Evolutionary conservation across 2,329 filamentous ascomycete species (phyloP), one percentile per base, ranked within the genome.

Genomic region (Plenodomus tracheiphilus): DNA sequence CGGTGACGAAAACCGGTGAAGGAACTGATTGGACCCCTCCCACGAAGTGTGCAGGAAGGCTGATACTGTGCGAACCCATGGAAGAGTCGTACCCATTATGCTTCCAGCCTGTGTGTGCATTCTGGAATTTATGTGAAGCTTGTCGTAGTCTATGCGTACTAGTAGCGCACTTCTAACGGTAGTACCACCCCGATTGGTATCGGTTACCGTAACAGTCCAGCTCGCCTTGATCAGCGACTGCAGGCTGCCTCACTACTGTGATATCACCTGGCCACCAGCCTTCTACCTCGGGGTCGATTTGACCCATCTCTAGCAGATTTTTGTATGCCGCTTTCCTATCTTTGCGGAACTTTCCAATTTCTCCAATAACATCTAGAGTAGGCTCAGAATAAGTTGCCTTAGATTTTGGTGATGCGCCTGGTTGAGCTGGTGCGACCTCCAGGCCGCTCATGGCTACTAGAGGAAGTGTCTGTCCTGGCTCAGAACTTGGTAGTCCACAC

Each of bases 251-350:
- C n/a, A 85, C 71, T 22, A 85, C 75, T 44, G 80, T 81, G 19
- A 86, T 77, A 28, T 82, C 74, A 5, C 83, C 83, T 22, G 79
- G 76, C 83, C 83, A 86, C 54, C 82, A 77, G 0, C 83, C 83
- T 47, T 83, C 79, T 0, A 83, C 75, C 13, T 68, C 64, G 17
- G 68, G 65, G 2, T 75, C 64, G 21, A 17, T 22, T 15, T 59
- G 46, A 13, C 69, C 71, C 41, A 62, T 68, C 35, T 34, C 56
- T 45, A 57, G 47, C 34, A 61, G 68, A 3, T 65, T 66, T 15
- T 79, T 72, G 58, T 79, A 82, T 25, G 77, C 76, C 6, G 72
- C 70, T 57, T 80, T 84, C 43, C 77, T 78, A 13, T 76, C 72
- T 42, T 75, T 78, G 20, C 83, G 74, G 58, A 84, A 85, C 13